These are phyloP conservation scores for Dioszegia aurantiaca DNA, from an alignment of 768 basidiomycete species.

Conservation along the genomic window DNA sequence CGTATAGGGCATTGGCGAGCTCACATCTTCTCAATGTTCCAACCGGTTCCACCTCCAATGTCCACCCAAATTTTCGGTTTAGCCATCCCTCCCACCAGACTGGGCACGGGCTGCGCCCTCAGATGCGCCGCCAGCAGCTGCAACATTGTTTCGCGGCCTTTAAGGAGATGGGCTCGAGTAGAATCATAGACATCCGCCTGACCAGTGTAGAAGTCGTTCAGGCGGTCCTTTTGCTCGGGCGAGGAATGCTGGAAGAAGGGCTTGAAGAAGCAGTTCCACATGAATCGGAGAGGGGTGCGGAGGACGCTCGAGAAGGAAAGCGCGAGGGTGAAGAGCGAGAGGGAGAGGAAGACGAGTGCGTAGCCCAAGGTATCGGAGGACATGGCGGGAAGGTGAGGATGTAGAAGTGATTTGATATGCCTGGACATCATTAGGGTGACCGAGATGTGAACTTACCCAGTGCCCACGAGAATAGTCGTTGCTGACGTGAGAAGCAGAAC, in stretches of 20 bases:
- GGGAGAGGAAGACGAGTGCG: conserved; percentile 20
- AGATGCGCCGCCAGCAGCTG: conserved; percentile 66
- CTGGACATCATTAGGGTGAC: conserved; percentile 10
- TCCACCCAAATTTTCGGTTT: conserved; percentile 71
- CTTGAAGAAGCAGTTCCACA: conserved; percentile 53
- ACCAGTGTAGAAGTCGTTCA: conserved; percentile 61
- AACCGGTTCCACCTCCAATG: conserved; percentile 72
- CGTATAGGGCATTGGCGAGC: background rate
- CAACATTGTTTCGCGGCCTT: conserved; percentile 71
- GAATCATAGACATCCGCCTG: conserved; percentile 72
- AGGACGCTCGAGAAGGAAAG: conserved; percentile 16
- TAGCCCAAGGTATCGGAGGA: conserved; percentile 16
- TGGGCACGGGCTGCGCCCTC: conserved; percentile 52
- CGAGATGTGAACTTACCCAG: conserved; percentile 11
- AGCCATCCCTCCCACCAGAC: conserved; percentile 39
- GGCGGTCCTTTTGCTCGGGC: conserved; percentile 45
- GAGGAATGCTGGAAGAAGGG: conserved; percentile 39
- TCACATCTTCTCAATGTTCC: conserved; percentile 68
- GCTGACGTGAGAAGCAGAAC: conserved; percentile 14
- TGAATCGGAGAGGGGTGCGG: conserved; percentile 43
- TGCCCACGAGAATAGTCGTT: conserved; percentile 11
- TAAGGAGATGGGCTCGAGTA: conserved; percentile 62
- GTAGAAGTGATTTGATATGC: conserved; percentile 24
- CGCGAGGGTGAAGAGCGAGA: conserved; percentile 21
- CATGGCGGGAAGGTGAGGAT: conserved; percentile 15